Base-by-base conservation (phyloP, 2,329 filamentous ascomycete genomes). In the Aspergillus texensis region DNA sequence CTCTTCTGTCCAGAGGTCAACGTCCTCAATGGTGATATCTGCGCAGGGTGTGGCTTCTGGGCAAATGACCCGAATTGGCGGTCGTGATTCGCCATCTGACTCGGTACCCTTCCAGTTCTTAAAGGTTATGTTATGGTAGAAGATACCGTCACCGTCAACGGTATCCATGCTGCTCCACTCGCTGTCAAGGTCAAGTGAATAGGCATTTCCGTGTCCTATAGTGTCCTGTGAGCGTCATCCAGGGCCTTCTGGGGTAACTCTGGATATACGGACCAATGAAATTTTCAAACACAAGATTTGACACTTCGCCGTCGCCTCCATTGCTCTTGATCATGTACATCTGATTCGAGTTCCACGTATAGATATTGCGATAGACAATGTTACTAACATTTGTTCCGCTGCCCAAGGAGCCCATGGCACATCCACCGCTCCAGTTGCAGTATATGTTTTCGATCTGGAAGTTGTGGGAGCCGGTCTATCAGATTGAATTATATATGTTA, bases 301-400 rank as follows among this genome's bases (percentile, higher is more conserved):
- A 78, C 11, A 88, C 80, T 4, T 75, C 79, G 19, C 86, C 86
- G 60, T 72, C 79, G 41, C 86, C 86, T 45, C 86, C 86, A 68
- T 86, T 84, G 53, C 81, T 83, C 74, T 88, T 89, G 78, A 88
- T 83, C 83, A 86, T 85, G 75, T 83, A 81, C 85, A 88, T 87
- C 70, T 88, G 84, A 78, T 88, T 88, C 11, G 82, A 83, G 30
- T 80, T 77, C 75, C 80, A 82, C 28, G 85, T 87, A 77, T 88
- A 88, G 64, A 87, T 71, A 69, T 87, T 86, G 67, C 78, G 76
- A 76, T 87, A 88, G 39, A 76, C 73, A 63, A 88, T 79, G 62
- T 84, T 75, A 48, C 81, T 81, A 69, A 87, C 83, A 64, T 82
- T 77, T 24, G 77, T 83, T 61, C 81, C 79, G 11, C 75, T 73